A percentile compares a stretch with the other conserved stretches of the same genome.
phyloP scores from a whole-genome alignment of 306 rosid species.

The Sophora flavescens region DNA sequence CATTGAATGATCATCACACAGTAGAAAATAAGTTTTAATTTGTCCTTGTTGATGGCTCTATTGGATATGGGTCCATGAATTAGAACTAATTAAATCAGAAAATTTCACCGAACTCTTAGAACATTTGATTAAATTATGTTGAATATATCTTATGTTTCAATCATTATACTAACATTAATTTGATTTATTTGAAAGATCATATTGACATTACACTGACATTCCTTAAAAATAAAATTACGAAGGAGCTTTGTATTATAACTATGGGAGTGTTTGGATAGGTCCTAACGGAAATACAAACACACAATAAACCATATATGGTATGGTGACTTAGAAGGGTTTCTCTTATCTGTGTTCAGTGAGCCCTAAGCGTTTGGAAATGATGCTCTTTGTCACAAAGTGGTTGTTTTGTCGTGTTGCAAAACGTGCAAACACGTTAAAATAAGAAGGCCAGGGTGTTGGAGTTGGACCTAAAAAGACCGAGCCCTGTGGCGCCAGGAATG shows the following conservation, averaged over 20 bases:
- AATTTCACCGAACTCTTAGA: no score
- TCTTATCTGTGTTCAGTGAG: constrained; percentile 30
- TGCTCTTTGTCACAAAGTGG: constrained; percentile 53
- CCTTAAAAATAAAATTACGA: no score
- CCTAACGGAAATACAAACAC: no score
- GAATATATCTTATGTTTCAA: no score
- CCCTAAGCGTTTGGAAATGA: constrained; percentile 46
- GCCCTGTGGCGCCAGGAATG: not conserved
- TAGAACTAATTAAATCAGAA: no score
- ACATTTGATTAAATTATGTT: no score
- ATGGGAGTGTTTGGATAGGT: no score
- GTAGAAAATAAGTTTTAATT: not conserved
- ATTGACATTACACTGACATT: no score
- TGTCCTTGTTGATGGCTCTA: not conserved
- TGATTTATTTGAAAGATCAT: no score
- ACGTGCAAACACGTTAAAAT: constrained; percentile 41
- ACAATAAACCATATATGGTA: constrained; percentile 1
- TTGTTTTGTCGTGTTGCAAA: constrained; percentile 47
- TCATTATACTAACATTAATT: no score
- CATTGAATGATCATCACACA: constrained; percentile 1
- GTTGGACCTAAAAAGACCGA: not conserved
- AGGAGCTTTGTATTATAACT: no score
- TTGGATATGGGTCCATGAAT: constrained; percentile 47
- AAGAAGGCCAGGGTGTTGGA: constrained; percentile 56
- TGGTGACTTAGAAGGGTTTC: constrained; percentile 16